These are phyloP conservation scores for Diplodia intermedia DNA, from an alignment of 2,329 filamentous ascomycete species.

Conservation along the genomic window DNA sequence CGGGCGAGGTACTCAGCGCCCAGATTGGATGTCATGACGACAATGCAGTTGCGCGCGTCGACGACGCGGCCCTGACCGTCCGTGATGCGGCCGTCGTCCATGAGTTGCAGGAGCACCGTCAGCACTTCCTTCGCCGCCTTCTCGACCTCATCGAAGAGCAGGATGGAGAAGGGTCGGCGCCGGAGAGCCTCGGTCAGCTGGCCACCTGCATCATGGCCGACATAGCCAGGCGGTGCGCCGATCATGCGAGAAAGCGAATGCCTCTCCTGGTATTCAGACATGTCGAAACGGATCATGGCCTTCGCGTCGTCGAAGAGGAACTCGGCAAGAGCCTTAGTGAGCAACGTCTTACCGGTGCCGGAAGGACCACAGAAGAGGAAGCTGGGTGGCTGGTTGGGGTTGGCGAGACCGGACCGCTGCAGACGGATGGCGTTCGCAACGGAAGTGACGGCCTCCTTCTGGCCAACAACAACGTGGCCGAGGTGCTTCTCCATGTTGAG, in stretches of 20 bases:
- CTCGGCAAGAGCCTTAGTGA: slow-evolving; percentile 95
- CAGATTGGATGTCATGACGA: slow-evolving; percentile 98
- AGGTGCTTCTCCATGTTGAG: slow-evolving; percentile 93
- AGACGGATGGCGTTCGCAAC: slow-evolving; percentile 96
- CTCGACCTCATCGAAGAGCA: slow-evolving; percentile 97
- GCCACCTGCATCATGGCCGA: slow-evolving; percentile 93
- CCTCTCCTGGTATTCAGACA: slow-evolving; percentile 99
- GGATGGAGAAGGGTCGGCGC: slow-evolving; percentile 94
- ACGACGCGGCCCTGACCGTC: slow-evolving; percentile 95
- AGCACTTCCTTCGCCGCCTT: slow-evolving; percentile 98
- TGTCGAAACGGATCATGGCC: slow-evolving; percentile 98
- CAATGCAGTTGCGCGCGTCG: slow-evolving; percentile 97
- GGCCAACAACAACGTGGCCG: slow-evolving; percentile 84
- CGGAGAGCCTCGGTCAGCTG: slow-evolving; percentile 95
- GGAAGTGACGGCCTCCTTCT: slow-evolving; percentile 89
- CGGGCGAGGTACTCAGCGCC: slow-evolving; percentile 92
- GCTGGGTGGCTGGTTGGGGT: slow-evolving; percentile 95
- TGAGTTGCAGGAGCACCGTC: slow-evolving; percentile 96
- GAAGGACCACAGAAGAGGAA: slow-evolving; percentile 99
- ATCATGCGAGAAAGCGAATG: slow-evolving; percentile 97
- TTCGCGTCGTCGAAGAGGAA: slow-evolving; percentile 98
- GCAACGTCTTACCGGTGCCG: slow-evolving; percentile 95
- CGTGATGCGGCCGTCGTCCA: slow-evolving; percentile 98
- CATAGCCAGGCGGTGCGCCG: slow-evolving; percentile 93
- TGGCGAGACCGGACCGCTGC: slow-evolving; percentile 90